Evolutionary conservation across 768 basidiomycete genomes (phyloP), one percentile per base, ranked within the genome.

Genomic region (Lactifluus piperatus): DNA sequence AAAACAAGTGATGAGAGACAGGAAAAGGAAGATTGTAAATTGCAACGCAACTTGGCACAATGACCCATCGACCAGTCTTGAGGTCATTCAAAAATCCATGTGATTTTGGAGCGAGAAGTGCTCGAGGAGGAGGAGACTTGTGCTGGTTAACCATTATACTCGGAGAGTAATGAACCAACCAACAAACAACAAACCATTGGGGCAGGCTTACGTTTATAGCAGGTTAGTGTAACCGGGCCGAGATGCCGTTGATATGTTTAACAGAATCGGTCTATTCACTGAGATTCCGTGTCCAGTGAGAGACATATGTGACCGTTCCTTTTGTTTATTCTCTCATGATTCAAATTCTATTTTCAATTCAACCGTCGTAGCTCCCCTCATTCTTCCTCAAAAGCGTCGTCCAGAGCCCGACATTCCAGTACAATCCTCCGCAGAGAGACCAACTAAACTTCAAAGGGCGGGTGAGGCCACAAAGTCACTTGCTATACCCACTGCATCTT

Each of bases 271-370:
- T 8, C 76, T 84, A 20, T 89, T 91, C 69, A 77, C 76, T 26
- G 69, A 72, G 5, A 64, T 85, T 11, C 68, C 77, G 8, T 91
- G 89, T 73, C 88, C 88, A 5, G 77, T 82, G 27, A 66, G 55
- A 56, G 50, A 66, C 2, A 57, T 69, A 39, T 90, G 89, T 67
- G 68, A 69, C 1, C 74, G 83, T 20, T 60, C 71, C 8, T 67
- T 73, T 34, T 93, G 91, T 69, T 63, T 87, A 16, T 91, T 86
- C 71, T 85, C 84, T 20, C 91, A 91, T 68, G 68, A 71, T 0
- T 49, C 68, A 8, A 73, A 76, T 52, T 62, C 76, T 11, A 71
- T 71, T 0, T 71, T 75, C 0, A 69, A 69, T 4, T 62, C 72
- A 3, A 74, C 82, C 32, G 63, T 65, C 39, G 70, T 81, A 46